These are phyloP conservation scores for Ephemerocybe angulata DNA, from an alignment of 768 basidiomycete species.

Conservation along the genomic window DNA sequence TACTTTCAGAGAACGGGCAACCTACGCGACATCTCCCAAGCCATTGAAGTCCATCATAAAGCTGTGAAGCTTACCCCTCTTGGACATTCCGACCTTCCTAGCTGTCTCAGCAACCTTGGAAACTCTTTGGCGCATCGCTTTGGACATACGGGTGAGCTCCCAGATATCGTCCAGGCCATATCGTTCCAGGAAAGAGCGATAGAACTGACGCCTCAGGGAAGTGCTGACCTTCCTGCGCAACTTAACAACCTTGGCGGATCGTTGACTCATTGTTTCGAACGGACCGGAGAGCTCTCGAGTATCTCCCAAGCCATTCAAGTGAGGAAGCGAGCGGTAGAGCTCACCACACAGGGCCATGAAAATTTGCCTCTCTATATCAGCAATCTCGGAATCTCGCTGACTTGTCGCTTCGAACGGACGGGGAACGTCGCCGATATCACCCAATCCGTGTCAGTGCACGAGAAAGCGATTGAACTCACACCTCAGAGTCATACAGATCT, in stretches of 20 bases:
- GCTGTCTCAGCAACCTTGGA: background rate
- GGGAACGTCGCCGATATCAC: too few relatives aligned
- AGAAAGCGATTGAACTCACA: background rate
- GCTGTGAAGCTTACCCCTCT: background rate
- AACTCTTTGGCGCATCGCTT: background rate
- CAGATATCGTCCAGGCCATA: conserved; percentile 11
- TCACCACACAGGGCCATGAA: background rate
- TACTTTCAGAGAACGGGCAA: background rate
- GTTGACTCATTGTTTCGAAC: conserved; percentile 16
- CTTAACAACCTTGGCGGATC: conserved; percentile 11
- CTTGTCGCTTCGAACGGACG: too few relatives aligned
- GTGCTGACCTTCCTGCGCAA: conserved; percentile 5
- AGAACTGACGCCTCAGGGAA: conserved; percentile 16
- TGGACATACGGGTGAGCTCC: background rate
- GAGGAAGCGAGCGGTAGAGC: background rate
- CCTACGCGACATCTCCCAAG: background rate
- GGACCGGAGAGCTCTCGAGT: conserved; percentile 20
- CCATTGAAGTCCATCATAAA: background rate
- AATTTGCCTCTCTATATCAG: background rate
- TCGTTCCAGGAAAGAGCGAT: conserved; percentile 16
- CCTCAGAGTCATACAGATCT: background rate
- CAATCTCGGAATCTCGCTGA: conserved; percentile 4
- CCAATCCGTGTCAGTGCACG: background rate
- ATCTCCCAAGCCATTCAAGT: too few relatives aligned
- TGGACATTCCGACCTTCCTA: background rate